Base-by-base conservation (phyloP, 345 rosid species). In the Eucalyptus sideroxylon region DNA sequence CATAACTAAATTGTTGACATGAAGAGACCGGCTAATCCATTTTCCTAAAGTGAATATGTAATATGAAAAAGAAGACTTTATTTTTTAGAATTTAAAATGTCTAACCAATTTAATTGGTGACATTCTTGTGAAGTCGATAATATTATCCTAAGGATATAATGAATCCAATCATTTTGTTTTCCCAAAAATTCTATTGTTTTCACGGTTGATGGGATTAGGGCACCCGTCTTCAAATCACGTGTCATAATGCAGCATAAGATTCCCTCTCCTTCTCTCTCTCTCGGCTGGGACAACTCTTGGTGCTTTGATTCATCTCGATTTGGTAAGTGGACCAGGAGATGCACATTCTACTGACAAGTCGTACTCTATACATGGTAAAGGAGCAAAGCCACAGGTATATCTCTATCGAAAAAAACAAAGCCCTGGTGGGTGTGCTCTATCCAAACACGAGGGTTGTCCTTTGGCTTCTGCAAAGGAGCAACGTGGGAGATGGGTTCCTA, bases 101-200 rank as follows among this genome's bases (percentile, higher is more conserved):
- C 21, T n/a, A n/a, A n/a, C 3, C 0, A 1, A 65, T 65, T 9
- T 13, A 9, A 65, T 65, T 16, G 40, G 11, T 7, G 6, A 65
- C 3, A n/a, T 65, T 65, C 0, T 4, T 16, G 17, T n/a, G 9
- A 65, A 65, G 21, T 65, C 6, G 21, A 15, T 30, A 65, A 30
- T 65, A 65, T 65, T 16, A 1, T 15, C 40, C 6, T n/a, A 65
- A 65, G 17, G 11, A 65, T 8, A n/a, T 65, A 17, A 65, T 6
- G 2, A 16, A 65, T 7, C 2, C 0, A n/a, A n/a, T 31, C 11
- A n/a, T 53, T n/a, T 65, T n/a, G 8, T 30, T 62, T 65, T 7
- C 6, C 1, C 27, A 3, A n/a, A n/a, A 65, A 4, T n/a, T 65
- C 3, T 1, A n/a, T 0, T 13, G 4, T 62, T 30, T 62, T 62